phyloP scores from a whole-genome alignment of 2,329 filamentous ascomycete genomes.

The Botrytis fragariae region DNA sequence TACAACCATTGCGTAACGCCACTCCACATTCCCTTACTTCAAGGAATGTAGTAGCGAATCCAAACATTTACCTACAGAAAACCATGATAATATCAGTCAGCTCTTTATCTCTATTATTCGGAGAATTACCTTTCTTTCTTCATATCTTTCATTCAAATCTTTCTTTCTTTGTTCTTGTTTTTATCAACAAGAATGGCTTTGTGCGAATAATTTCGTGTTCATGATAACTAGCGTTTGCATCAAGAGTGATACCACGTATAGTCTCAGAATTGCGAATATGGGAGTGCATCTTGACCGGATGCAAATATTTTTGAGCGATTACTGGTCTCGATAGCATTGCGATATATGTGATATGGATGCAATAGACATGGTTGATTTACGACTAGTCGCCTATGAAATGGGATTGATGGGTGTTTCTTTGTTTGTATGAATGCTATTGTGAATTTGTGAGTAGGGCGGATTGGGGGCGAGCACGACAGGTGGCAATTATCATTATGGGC shows the following conservation, averaged over 20 bases:
- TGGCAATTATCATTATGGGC: constrained; percentile 32
- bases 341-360: constrained; percentile 12
- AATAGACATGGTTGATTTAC: constrained; percentile 22
- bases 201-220: neutral
- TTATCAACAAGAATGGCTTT: neutral
- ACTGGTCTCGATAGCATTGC: constrained; percentile 15
- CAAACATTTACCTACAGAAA: neutral
- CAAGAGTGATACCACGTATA: constrained; percentile 12
- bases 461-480: constrained; percentile 23
- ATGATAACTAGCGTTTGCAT: constrained; percentile 14
- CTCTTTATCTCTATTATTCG: neutral
- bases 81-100: constrained; percentile 11
- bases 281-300: neutral
- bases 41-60: neutral
- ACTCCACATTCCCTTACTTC: neutral
- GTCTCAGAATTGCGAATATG: constrained; percentile 1
- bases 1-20: neutral
- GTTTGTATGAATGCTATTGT: constrained; percentile 14
- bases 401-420: constrained; percentile 20
- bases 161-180: constrained; percentile 1
- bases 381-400: constrained; percentile 23
- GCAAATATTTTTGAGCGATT: constrained; percentile 12
- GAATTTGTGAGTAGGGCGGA: constrained; percentile 19
- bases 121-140: constrained; percentile 8
- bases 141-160: neutral